phyloP scores from a whole-genome alignment of 805 yeast species.

The Wickerhamiella azyma region DNA sequence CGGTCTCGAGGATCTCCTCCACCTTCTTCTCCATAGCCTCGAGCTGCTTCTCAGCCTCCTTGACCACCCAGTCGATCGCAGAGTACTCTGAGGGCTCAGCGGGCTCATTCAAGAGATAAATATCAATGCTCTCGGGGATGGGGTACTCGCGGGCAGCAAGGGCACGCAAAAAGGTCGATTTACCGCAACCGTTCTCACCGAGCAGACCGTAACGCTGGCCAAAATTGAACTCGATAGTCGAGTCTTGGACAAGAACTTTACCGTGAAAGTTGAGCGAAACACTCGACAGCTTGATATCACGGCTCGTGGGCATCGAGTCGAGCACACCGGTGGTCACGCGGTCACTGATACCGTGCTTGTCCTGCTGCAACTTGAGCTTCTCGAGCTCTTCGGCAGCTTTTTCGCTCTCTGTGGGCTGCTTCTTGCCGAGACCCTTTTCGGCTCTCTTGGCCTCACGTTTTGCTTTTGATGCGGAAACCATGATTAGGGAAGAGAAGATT shows the following conservation, averaged over 20 bases:
- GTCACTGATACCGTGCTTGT: conserved; percentile 86
- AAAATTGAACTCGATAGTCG: conserved; percentile 80
- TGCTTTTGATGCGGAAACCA: conserved; percentile 80
- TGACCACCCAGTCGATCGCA: conserved; percentile 91
- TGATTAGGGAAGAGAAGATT: conserved; percentile 5
- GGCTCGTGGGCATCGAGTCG: conserved; percentile 73
- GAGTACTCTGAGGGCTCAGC: conserved; percentile 87
- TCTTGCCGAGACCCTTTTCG: conserved; percentile 61
- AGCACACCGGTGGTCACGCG: conserved; percentile 97
- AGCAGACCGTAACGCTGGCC: conserved; percentile 96
- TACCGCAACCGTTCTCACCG: conserved; percentile 99
- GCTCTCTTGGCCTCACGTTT: conserved; percentile 96
- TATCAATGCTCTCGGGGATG: conserved; percentile 79
- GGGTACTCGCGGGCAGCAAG: conserved; percentile 95
- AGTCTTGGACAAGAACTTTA: conserved; percentile 87
- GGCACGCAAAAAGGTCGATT: conserved; percentile 86
- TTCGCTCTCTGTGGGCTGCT: conserved; percentile 39
- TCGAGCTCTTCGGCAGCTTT: conserved; percentile 48
- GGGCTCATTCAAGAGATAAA: conserved; percentile 90
- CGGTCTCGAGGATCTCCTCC: conserved; percentile 75
- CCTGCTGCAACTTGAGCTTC: conserved; percentile 83
- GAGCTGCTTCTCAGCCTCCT: conserved; percentile 89
- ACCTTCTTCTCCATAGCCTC: conserved; percentile 82
- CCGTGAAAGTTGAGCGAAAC: conserved; percentile 93
- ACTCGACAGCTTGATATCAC: conserved; percentile 86